Base-by-base conservation (phyloP, 1,284 basidiomycete species). In the Cutaneotrichosporon sp. region DNA sequence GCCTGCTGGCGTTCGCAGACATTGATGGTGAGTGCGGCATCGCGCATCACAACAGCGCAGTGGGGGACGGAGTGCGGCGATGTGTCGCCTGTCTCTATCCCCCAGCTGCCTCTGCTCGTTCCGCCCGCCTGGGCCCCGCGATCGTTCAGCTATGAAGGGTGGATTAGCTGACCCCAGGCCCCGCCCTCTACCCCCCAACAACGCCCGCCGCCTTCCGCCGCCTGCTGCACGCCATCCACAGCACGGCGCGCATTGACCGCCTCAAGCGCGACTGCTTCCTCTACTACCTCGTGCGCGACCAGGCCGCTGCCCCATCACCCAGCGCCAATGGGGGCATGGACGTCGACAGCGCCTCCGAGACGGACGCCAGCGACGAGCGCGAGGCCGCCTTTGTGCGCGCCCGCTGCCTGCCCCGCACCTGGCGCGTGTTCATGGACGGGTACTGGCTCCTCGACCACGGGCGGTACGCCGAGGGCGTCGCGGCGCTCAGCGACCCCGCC, bases 381-480 rank as follows among this genome's bases (percentile, higher is more conserved):
- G 68, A 71, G 10, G 61, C 69, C 18, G 46, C 33, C 9, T 78
- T 76, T 55, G 73, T 72, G 2, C 68, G 66, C 34, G 49, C 58
- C 22, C 65, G 75, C 38, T 74, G 74, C 66, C 60, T 78, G 49
- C 70, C 73, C 5, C 63, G 58, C 25, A 68, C 67, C 0, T 78
- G 77, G 77, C 70, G 60, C 22, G 65, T 66, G 46, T 73, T 74
- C 57, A 75, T 77, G 53, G 68, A 72, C 61, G 75, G 75, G 2
- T 78, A 78, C 63, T 77, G 75, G 74, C 58, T 58, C 6, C 64
- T 78, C 29, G 77, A 78, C 63, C 67, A 76, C 56, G 71, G 66
- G 4, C 24, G 62, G 13, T 78, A 70, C 68, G 69, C 72, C 49
- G 68, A 69, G 24, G 69, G 69, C 56, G 50, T 59, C 25, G 59